Percentiles rank a stretch among this genome's conserved stretches.
Conservation (phyloP, 305 asterid genomes). For the Plantago rigida region DNA sequence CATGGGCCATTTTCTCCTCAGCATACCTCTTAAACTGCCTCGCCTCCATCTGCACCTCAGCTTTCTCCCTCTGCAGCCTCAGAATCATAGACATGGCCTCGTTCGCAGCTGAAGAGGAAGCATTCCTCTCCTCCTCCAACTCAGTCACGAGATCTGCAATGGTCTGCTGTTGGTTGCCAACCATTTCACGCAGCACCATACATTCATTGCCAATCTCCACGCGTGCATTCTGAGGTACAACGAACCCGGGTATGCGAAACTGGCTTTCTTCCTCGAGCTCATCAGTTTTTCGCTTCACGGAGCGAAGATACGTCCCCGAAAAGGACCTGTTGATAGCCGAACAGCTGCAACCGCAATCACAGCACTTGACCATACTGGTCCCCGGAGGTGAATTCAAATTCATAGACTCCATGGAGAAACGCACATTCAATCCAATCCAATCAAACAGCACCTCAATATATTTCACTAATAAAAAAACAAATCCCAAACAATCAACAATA, state of each 20-base stretch:
- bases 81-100: conserved; percentile 98
- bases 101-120: conserved; percentile 80
- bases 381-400: conserved; percentile 28
- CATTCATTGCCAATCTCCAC: conserved; percentile 74
- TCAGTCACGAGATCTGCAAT: conserved; percentile 65
- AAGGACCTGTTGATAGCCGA: conserved; percentile 33
- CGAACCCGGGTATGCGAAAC: conserved; percentile 47
- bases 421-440: conserved; percentile 32
- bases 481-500: conserved; percentile 23
- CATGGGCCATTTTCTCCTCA: conserved; percentile 89
- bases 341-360: conserved; percentile 69
- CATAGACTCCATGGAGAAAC: conserved; percentile 46
- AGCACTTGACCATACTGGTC: conserved; percentile 40
- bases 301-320: conserved; percentile 45
- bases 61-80: conserved; percentile 93
- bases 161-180: conserved; percentile 59
- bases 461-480: conserved; percentile 18
- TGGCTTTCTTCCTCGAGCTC: conserved; percentile 39
- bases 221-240: conserved; percentile 62
- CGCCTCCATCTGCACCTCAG: conserved; percentile 87
- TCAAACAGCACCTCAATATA: background rate
- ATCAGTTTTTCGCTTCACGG: conserved; percentile 61
- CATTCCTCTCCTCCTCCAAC: conserved; percentile 93
- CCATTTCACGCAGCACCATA: conserved; percentile 65
- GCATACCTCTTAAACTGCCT: conserved; percentile 81